Evolutionary conservation across 805 yeast genomes (phyloP).

Genomic region (Cyberlindnera euphorbiiphila): DNA sequence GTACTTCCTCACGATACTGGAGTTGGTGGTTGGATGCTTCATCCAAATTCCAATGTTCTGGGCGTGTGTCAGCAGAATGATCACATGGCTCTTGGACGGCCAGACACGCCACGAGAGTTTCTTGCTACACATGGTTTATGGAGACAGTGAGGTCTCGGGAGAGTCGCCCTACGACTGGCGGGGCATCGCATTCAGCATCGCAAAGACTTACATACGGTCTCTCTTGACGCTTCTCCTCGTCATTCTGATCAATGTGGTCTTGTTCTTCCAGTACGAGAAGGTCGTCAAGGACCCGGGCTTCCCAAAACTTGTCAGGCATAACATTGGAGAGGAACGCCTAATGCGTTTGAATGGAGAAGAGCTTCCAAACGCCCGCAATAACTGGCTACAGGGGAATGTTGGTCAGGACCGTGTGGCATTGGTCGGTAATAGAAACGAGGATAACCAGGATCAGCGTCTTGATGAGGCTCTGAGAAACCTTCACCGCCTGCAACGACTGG

Average conservation of each 20-base stretch:
- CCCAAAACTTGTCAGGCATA: conserved; percentile 49
- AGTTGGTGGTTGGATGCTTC: conserved; percentile 36
- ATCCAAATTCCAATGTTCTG: conserved; percentile 57
- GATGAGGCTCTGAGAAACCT: conserved; percentile 6
- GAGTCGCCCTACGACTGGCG: conserved; percentile 15
- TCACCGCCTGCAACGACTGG: conserved; percentile 7
- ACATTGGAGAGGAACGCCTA: conserved; percentile 44
- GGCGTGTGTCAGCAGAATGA: conserved; percentile 49
- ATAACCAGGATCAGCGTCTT: too few species aligned
- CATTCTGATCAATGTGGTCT: conserved; percentile 39
- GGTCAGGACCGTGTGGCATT: too few species aligned
- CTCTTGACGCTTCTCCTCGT: conserved; percentile 36
- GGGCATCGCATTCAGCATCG: conserved; percentile 9
- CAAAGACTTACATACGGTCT: conserved; percentile 25
- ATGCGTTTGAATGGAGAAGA: background rate
- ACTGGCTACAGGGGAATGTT: background rate
- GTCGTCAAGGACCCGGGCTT: conserved; percentile 70
- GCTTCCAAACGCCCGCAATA: conserved; percentile 12
- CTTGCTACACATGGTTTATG: conserved; percentile 25
- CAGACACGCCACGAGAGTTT: conserved; percentile 38
- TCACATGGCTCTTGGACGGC: conserved; percentile 55
- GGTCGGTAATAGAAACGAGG: too few species aligned
- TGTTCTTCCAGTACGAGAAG: conserved; percentile 65
- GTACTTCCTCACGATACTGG: conserved; percentile 19
- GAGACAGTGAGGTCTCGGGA: conserved; percentile 18